Percentiles rank a stretch among this genome's conserved stretches.
Evolutionary conservation across 495 filamentous ascomycete species (phyloP).

Genomic region (Trichocladium antarcticum): DNA sequence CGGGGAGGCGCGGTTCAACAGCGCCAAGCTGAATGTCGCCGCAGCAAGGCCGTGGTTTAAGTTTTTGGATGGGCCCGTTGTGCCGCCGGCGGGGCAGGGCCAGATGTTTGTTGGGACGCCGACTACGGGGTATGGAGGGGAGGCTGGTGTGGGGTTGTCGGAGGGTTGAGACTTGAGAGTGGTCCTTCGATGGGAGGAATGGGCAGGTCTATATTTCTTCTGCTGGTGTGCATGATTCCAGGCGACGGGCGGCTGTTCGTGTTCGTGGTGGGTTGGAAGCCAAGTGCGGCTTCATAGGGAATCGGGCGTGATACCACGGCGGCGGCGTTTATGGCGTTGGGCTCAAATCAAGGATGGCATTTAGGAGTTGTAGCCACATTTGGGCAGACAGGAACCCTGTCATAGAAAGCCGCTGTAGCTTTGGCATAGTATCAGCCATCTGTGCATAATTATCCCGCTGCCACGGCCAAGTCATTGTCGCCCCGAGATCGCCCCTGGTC

Average conservation of each 20-base stretch:
- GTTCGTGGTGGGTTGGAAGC: neutral
- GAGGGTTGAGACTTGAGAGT: neutral
- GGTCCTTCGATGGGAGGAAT: neutral
- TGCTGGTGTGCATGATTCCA: too few species aligned
- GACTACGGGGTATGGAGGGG: neutral
- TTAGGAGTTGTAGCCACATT: neutral
- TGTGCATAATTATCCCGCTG: too few species aligned
- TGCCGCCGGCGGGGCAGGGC: neutral
- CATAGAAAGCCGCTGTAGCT: too few species aligned
- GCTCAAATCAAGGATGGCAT: constrained; percentile 9
- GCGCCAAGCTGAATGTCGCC: constrained; percentile 76
- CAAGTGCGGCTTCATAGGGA: neutral
- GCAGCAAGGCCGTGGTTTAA: constrained; percentile 73
- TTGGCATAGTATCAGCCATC: too few species aligned
- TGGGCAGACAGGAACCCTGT: too few species aligned
- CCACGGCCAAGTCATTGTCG: too few species aligned
- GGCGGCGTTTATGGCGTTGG: constrained; percentile 15
- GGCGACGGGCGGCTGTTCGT: neutral
- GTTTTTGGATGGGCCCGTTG: constrained; percentile 36
- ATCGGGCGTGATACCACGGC: constrained; percentile 17
- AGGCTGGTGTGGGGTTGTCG: neutral
- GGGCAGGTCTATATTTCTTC: neutral
- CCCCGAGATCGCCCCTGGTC: too few species aligned
- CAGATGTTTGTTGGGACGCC: neutral
- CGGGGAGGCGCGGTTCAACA: constrained; percentile 77